Conservation (phyloP, 352 stramenopile genomes). For the Pythium oligandrum region DNA sequence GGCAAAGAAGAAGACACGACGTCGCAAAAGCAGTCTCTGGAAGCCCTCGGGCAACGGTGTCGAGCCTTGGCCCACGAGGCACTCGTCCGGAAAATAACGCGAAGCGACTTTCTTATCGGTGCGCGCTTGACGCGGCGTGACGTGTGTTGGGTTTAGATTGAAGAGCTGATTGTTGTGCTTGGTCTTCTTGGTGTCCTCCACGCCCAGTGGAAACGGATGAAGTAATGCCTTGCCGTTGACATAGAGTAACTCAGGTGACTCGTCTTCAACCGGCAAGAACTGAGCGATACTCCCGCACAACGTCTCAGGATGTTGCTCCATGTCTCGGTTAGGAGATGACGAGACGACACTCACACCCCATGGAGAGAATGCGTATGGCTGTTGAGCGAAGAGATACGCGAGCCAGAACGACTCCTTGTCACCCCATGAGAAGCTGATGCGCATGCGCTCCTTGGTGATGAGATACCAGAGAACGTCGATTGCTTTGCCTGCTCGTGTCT, state of each 20-base stretch:
- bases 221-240: conserved; percentile 54
- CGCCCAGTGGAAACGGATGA: conserved; percentile 32
- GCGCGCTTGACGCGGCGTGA: conserved; percentile 21
- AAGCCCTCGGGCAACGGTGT: conserved; percentile 29
- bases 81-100: too few relatives aligned
- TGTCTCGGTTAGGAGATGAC: conserved; percentile 40
- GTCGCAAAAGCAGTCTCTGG: conserved; percentile 21
- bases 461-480: conserved; percentile 66
- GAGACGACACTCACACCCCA: conserved; percentile 54
- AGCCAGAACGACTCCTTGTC: conserved; percentile 80
- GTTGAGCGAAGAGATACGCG: conserved; percentile 53
- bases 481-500: conserved; percentile 32
- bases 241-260: conserved; percentile 37
- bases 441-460: conserved; percentile 57
- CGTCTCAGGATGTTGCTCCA: conserved; percentile 45
- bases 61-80: conserved; percentile 31
- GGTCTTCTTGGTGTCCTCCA: conserved; percentile 8
- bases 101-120: too few relatives aligned
- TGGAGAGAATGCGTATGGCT: conserved; percentile 57
- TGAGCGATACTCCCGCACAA: conserved; percentile 68
- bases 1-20: conserved; percentile 33
- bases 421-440: conserved; percentile 59
- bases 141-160: conserved; percentile 29
- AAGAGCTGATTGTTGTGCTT: conserved; percentile 18
- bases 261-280: conserved; percentile 31